Percentiles rank a stretch among this genome's conserved stretches.
These are phyloP conservation scores for Solanum clarkiae DNA, from an alignment of 257 asterid genomes.

Conservation along the genomic window DNA sequence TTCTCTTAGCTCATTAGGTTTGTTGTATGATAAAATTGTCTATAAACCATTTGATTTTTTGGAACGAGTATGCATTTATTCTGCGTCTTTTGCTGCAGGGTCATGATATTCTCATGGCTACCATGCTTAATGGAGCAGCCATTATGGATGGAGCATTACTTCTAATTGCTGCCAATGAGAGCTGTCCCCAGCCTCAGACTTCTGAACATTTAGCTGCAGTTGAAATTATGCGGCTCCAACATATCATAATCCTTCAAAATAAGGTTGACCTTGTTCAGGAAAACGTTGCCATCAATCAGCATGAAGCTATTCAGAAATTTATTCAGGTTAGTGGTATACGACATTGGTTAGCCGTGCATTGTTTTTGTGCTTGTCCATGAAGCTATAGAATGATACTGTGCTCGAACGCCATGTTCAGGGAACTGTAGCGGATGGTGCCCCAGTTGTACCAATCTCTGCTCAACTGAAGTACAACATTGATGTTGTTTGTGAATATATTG, in stretches of 20 bases:
- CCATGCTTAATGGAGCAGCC: conserved; percentile 97
- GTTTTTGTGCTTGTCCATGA: neutral
- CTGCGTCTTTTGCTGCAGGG: conserved; percentile 31
- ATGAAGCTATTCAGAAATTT: conserved; percentile 89
- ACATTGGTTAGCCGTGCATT: neutral
- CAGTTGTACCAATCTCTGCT: conserved; percentile 91
- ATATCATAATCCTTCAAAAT: conserved; percentile 88
- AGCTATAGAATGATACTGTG: neutral
- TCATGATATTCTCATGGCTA: conserved; percentile 98
- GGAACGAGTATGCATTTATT: neutral
- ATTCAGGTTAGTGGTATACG: conserved; percentile 43
- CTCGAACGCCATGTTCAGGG: conserved; percentile 42
- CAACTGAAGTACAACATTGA: conserved; percentile 93
- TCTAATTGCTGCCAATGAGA: conserved; percentile 91
- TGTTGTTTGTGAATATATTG: conserved; percentile 80
- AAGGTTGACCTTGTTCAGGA: conserved; percentile 98
- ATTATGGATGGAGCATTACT: conserved; percentile 96
- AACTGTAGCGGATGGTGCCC: conserved; percentile 90
- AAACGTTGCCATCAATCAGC: conserved; percentile 95
- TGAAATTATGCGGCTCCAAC: conserved; percentile 90
- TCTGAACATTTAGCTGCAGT: conserved; percentile 96
- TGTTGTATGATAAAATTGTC: neutral
- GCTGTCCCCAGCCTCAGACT: conserved; percentile 98
- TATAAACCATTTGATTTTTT: neutral
- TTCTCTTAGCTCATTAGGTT: neutral